These are phyloP conservation scores for Mrakia hoshinonis DNA, from an alignment of 768 basidiomycete genomes.

Conservation along the genomic window DNA sequence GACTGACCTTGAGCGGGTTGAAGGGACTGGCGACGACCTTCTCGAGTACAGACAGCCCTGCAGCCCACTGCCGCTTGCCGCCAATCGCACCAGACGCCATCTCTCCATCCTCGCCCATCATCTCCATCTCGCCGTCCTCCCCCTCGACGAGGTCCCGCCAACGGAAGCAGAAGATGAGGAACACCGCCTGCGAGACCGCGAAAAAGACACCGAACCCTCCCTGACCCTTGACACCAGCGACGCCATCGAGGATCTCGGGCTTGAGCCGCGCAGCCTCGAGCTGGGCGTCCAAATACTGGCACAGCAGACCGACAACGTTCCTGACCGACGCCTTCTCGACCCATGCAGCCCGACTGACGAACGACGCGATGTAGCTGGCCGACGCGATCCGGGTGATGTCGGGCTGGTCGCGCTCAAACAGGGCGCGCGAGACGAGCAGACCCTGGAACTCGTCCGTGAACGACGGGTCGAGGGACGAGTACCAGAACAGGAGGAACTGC, in stretches of 20 bases:
- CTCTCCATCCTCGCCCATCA: constrained; percentile 43
- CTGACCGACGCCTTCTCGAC: constrained; percentile 67
- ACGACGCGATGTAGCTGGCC: constrained; percentile 83
- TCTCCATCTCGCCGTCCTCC: constrained; percentile 46
- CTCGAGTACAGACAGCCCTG: constrained; percentile 66
- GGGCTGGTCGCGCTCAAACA: constrained; percentile 50
- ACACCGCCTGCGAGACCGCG: constrained; percentile 80
- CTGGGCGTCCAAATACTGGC: constrained; percentile 69
- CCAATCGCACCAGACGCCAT: constrained; percentile 27
- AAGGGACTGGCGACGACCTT: constrained; percentile 68
- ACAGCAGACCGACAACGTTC: constrained; percentile 70
- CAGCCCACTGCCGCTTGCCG: constrained; percentile 63
- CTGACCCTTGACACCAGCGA: constrained; percentile 44
- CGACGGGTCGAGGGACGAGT: constrained; percentile 75
- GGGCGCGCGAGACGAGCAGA: constrained; percentile 80
- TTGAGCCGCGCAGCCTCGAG: constrained; percentile 49
- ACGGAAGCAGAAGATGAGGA: constrained; percentile 95
- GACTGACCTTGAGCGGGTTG: constrained; percentile 75
- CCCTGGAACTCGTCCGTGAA: constrained; percentile 91
- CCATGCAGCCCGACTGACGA: constrained; percentile 81
- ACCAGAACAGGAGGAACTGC: constrained; percentile 95
- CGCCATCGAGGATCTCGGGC: constrained; percentile 33
- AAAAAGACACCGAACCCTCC: constrained; percentile 61
- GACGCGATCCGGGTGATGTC: constrained; percentile 79
- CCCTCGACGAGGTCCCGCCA: constrained; percentile 70